A percentile compares a stretch with the other conserved stretches of the same genome.
Evolutionary conservation across 768 basidiomycete species (phyloP).

Genomic region (Kwoniella heveanensis): DNA sequence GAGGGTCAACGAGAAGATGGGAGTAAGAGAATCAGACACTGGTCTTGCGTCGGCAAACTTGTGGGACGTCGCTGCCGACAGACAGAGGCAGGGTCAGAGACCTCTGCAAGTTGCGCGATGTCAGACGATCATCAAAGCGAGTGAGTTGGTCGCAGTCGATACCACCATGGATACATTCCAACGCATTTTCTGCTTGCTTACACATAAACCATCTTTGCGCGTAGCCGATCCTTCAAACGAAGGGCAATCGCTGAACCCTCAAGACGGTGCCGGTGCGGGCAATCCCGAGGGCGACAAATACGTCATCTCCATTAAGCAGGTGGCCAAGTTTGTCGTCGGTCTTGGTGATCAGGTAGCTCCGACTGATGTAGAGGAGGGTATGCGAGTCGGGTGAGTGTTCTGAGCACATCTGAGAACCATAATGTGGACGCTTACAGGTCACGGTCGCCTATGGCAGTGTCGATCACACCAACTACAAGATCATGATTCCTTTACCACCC

Average conservation of each 20-base stretch:
- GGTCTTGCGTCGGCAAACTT: conserved; percentile 94
- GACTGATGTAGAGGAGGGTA: conserved; percentile 99
- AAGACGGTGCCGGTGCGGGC: conserved; percentile 68
- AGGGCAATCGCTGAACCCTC: conserved; percentile 78
- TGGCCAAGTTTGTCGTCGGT: conserved; percentile 98
- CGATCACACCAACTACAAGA: conserved; percentile 77
- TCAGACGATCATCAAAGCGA: conserved; percentile 93
- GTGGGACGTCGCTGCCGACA: conserved; percentile 94
- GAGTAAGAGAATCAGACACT: conserved; percentile 98
- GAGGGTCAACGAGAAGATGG: conserved; percentile 96
- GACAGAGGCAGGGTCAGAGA: conserved; percentile 85
- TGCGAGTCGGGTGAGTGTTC: conserved; percentile 89
- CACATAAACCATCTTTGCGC: not conserved
- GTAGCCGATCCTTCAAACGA: conserved; percentile 72
- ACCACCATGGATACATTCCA: no score
- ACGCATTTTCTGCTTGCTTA: conserved; percentile 1
- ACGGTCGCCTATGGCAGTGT: conserved; percentile 45
- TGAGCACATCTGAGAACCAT: not conserved
- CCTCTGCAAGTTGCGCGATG: conserved; percentile 95
- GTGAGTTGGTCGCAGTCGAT: no score
- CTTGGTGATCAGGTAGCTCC: conserved; percentile 94
- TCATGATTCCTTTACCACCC: conserved; percentile 95
- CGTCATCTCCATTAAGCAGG: conserved; percentile 99
- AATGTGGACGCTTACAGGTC: no score
- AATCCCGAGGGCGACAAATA: conserved; percentile 90